phyloP scores from a whole-genome alignment of 148 eudicot species.

The Gaultheria prostrata region DNA sequence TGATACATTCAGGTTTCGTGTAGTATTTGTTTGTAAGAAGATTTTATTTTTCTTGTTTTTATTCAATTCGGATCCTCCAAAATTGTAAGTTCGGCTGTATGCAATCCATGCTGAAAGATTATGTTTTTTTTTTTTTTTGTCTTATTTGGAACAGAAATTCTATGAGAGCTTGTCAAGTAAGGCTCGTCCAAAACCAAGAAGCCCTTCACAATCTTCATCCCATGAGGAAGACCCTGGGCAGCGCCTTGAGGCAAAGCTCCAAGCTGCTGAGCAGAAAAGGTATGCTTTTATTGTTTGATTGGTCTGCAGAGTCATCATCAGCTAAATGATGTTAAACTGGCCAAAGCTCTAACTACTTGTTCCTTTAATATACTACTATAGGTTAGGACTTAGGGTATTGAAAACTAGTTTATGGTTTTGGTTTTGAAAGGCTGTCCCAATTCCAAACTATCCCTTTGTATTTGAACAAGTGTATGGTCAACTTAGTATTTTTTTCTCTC shows the following conservation, averaged over 20 bases:
- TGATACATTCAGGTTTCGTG: not conserved
- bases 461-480: conserved; percentile 2
- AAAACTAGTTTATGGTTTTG: not conserved
- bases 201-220: conserved; percentile 62
- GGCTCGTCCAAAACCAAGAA: conserved; percentile 78
- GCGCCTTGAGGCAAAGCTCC: conserved; percentile 88
- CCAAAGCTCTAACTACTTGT: not conserved
- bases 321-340: not conserved
- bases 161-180: conserved; percentile 72
- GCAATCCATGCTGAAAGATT: not conserved
- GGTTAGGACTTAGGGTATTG: not conserved
- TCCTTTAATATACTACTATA: not conserved
- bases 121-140: not conserved
- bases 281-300: conserved; percentile 15
- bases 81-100: not conserved
- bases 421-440: not conserved
- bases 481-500: not conserved
- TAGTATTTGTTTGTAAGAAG: not conserved
- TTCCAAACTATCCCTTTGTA: not conserved
- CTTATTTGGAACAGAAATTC: conserved; percentile 52
- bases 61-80: not conserved
- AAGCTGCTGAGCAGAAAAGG: conserved; percentile 99
- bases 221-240: conserved; percentile 71
- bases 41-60: not conserved
- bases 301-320: not conserved